These are phyloP conservation scores for Backusella tarrabulga DNA, from an alignment of 192 early-diverging fungal genomes.

Conservation along the genomic window DNA sequence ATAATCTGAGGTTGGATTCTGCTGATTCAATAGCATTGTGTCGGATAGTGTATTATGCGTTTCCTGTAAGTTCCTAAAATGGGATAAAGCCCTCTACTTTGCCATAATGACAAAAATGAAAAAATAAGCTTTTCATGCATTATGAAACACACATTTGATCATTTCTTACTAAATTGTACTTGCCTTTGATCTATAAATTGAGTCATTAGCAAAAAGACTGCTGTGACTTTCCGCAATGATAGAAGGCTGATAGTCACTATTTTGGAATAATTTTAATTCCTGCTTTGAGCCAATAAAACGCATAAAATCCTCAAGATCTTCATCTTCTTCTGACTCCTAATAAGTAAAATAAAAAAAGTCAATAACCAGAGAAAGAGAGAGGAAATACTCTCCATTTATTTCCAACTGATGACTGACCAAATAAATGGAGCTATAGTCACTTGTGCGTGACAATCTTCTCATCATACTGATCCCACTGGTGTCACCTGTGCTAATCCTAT, in stretches of 20 bases:
- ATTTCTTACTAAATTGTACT: constrained; percentile 40
- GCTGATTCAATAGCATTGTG: constrained; percentile 21
- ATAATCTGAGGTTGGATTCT: neutral
- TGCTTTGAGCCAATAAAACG: constrained; percentile 55
- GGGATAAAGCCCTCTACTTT: constrained; percentile 23
- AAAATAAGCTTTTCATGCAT: constrained; percentile 5
- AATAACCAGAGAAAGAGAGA: neutral
- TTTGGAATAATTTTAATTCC: constrained; percentile 53
- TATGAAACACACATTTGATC: neutral
- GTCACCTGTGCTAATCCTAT: constrained; percentile 15
- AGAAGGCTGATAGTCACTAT: neutral
- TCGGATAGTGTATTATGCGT: constrained; percentile 32
- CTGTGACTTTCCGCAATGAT: constrained; percentile 10
- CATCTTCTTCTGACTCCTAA: constrained; percentile 20
- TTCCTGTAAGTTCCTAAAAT: constrained; percentile 27
- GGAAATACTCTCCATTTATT: neutral
- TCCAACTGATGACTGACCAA: constrained; percentile 7
- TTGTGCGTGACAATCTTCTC: constrained; percentile 31
- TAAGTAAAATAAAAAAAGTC: neutral
- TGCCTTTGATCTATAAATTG: constrained; percentile 26
- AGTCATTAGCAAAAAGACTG: constrained; percentile 19
- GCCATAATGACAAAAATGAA: neutral
- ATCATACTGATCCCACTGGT: constrained; percentile 22
- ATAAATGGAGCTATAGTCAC: constrained; percentile 24
- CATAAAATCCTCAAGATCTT: constrained; percentile 65